Evolutionary conservation across 176 grass and related monocot species (phyloP).

Genomic region (Musa troglodytarum): DNA sequence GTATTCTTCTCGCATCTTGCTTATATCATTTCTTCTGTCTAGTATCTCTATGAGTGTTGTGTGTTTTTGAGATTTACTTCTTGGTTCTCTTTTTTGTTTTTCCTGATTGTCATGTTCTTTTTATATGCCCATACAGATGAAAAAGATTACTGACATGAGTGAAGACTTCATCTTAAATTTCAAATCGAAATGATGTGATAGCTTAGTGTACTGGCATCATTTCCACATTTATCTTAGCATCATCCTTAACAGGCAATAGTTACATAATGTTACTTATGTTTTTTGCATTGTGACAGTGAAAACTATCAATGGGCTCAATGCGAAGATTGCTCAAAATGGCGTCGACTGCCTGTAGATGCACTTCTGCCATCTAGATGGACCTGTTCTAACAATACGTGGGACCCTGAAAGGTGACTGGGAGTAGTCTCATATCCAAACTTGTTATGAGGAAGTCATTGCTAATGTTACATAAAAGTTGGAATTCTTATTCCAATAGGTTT

Average conservation of each 20-base stretch:
- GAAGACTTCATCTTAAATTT: neutral
- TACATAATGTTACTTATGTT: neutral
- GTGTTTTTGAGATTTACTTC: neutral
- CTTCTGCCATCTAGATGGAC: constrained; percentile 78
- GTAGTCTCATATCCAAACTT: neutral
- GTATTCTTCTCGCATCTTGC: neutral
- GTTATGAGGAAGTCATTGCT: neutral
- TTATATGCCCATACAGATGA: neutral
- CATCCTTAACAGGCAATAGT: neutral
- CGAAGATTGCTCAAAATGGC: constrained; percentile 87
- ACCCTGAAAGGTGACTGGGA: constrained; percentile 33
- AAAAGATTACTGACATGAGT: neutral
- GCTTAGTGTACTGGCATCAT: neutral
- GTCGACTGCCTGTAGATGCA: constrained; percentile 64
- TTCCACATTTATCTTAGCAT: neutral
- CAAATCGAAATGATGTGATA: neutral
- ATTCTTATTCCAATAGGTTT: neutral
- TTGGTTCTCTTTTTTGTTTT: neutral
- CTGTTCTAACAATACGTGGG: constrained; percentile 83
- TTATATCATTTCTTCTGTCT: neutral
- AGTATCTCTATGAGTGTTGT: neutral
- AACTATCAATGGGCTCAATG: constrained; percentile 91
- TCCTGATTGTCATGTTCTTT: neutral
- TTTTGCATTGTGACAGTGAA: constrained; percentile 38
- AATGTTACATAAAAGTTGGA: neutral